phyloP scores from a whole-genome alignment of 495 filamentous ascomycete species.

The Mytilinidion resinicola region DNA sequence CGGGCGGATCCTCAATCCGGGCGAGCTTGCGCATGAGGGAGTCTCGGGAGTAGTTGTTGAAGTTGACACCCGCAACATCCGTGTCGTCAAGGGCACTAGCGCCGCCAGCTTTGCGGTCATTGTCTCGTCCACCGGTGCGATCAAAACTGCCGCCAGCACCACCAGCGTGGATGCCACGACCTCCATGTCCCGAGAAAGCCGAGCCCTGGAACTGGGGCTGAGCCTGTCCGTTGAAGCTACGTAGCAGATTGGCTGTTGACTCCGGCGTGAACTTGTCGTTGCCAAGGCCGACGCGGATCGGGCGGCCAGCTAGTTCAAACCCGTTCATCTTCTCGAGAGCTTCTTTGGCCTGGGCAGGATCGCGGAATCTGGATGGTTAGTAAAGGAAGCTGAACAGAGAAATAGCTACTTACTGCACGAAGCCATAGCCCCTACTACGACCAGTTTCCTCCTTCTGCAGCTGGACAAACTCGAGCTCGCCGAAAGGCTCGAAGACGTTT shows the following conservation, averaged over 20 bases:
- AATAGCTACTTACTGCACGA: slow-evolving; percentile 79
- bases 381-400: slow-evolving; percentile 5
- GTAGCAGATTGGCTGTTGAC: slow-evolving; percentile 82
- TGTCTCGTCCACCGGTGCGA: slow-evolving; percentile 83
- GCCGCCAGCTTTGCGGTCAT: slow-evolving; percentile 79
- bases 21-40: slow-evolving; percentile 97
- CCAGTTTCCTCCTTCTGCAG: slow-evolving; percentile 91
- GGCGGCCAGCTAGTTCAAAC: slow-evolving; percentile 95
- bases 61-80: slow-evolving; percentile 96
- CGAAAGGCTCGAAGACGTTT: slow-evolving; percentile 97
- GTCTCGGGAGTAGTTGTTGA: slow-evolving; percentile 98
- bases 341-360: slow-evolving; percentile 84
- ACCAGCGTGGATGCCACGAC: slow-evolving; percentile 79
- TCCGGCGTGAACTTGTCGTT: slow-evolving; percentile 99
- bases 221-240: slow-evolving; percentile 79
- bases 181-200: slow-evolving; percentile 84
- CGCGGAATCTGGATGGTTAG: slow-evolving; percentile 66
- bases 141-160: slow-evolving; percentile 74
- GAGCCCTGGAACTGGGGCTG: slow-evolving; percentile 84
- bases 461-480: slow-evolving; percentile 95
- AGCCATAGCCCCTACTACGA: slow-evolving; percentile 91
- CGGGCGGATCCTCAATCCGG: slow-evolving; percentile 78
- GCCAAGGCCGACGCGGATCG: slow-evolving; percentile 97
- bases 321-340: slow-evolving; percentile 99
- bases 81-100: slow-evolving; percentile 97